Base-by-base conservation (phyloP, 805 yeast species). In the Yarrowia sp. region DNA sequence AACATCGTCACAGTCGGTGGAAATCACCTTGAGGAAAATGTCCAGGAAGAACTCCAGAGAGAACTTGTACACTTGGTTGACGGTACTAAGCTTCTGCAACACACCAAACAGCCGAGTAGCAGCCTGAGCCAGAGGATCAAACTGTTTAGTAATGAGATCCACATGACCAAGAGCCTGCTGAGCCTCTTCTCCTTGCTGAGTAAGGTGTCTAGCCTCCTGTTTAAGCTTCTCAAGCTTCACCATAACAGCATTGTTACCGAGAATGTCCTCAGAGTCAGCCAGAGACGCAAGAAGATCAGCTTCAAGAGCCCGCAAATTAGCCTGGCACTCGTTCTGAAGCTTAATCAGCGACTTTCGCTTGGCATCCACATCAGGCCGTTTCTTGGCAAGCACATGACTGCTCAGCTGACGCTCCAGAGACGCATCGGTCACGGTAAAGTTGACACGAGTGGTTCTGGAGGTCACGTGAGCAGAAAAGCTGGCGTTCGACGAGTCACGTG, bases 351-450 rank as follows among this genome's bases (percentile, higher is more conserved):
- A 86, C 1, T 76, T 68, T 65, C 92, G 78, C 70, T 86, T 81
- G 4, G 70, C 68, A 62, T 88, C 91, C 8, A 90, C 73, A 8
- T 87, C 93, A 0, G 97, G 96, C 32, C 81, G 78, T 66, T 84
- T 83, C 10, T 77, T 74, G 35, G 77, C 73, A 43, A 93, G 74
- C 0, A 89, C 77, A 61, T 81, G 74, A 67, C 87, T 84, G 65
- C 90, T 75, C 0, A 89, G 79, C 68, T 87, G 87, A 33, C 81
- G 80, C 66, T 88, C 86, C 58, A 92, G 75, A 51, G 87, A 86
- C 51, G 85, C 83, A 45, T 82, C 79, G 0, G 96, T 88, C n/a
- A 89, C 77, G 0, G 92, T 81, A 74, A 87, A 93, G 74, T 90
- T 90, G 17, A 90, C 78, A 10, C 86, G 71, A 3, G 86, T 78